phyloP scores from a whole-genome alignment of 2,329 filamentous ascomycete species.

The Cladophialophora carrionii region DNA sequence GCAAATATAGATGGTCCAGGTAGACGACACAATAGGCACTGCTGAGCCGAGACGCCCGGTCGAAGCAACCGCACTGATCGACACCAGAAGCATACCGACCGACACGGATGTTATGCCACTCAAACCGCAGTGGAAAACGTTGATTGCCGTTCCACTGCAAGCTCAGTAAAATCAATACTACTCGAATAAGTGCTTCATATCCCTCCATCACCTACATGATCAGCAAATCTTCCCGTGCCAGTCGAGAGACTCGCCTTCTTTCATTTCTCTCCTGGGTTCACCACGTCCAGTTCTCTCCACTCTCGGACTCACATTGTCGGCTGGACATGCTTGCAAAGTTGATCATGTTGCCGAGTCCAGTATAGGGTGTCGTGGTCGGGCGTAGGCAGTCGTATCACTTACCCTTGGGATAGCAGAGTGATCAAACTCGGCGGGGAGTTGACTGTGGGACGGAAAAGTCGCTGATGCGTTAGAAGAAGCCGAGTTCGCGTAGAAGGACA shows the following conservation, averaged over 20 bases:
- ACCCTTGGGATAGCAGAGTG: constrained; percentile 28
- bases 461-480: constrained; percentile 3
- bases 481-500: constrained; percentile 13
- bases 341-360: constrained; percentile 27
- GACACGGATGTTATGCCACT: background rate
- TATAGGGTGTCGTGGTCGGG: constrained; percentile 24
- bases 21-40: background rate
- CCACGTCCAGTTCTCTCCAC: constrained; percentile 26
- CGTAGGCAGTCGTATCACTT: constrained; percentile 33
- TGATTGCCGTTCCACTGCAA: background rate
- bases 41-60: background rate
- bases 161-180: background rate
- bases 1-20: background rate
- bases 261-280: constrained; percentile 26
- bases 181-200: background rate
- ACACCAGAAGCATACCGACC: background rate
- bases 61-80: background rate
- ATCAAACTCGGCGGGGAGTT: constrained; percentile 14
- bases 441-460: constrained; percentile 13
- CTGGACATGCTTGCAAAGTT: constrained; percentile 26
- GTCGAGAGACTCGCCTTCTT: background rate
- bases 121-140: background rate
- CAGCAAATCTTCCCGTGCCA: background rate
- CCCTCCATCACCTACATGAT: background rate
- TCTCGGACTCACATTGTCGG: constrained; percentile 10